Base-by-base conservation (phyloP, 2,329 filamentous ascomycete genomes). In the Aureobasidium musti region DNA sequence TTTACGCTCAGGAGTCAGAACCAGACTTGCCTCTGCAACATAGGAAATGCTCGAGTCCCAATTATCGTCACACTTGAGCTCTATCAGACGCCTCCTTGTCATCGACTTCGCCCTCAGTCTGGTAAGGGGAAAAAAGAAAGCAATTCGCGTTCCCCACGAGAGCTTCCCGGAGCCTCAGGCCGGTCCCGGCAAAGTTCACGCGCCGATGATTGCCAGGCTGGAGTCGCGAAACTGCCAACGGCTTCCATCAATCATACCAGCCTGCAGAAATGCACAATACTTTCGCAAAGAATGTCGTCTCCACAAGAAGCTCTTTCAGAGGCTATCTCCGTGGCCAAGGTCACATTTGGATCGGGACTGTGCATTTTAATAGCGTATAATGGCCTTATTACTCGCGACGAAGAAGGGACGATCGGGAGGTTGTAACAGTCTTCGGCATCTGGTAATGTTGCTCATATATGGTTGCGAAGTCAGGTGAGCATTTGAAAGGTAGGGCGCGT, bases 81-180 rank as follows among this genome's bases (percentile, higher is more conserved):
- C 54, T 30, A 45, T 45, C 39, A 45, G 21, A 37, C 57, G 41
- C 57, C 43, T 52, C 59, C 30, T 41, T 28, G 59, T 52, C 59
- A 63, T 52, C 21, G 43, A 63, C 45, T n/a, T 10, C 8, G 19
- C 19, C n/a, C 14, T 61, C 30, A 11, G 4, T 19, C 28, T 14
- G 28, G 28, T 28, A 49, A 28, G 28, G n/a, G n/a, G n/a, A 17
- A 49, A 61, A 61, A 49, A 61, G 30, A 47, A 61, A 49, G n/a
- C 21, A 39, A 52, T 41, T 63, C 35, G 45, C 28, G 28, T 30
- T 28, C 59, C 45, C 59, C 59, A 63, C 33, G n/a, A 52, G 45
- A 63, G 59, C 45, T 63, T 63, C 59, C 28, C 59, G 59, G 59
- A 63, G 59, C 43, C 45, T 63, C 45, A 52, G 33, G 21, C 59